phyloP scores from a whole-genome alignment of 179 eudicot genomes.

The Silene vulgaris region DNA sequence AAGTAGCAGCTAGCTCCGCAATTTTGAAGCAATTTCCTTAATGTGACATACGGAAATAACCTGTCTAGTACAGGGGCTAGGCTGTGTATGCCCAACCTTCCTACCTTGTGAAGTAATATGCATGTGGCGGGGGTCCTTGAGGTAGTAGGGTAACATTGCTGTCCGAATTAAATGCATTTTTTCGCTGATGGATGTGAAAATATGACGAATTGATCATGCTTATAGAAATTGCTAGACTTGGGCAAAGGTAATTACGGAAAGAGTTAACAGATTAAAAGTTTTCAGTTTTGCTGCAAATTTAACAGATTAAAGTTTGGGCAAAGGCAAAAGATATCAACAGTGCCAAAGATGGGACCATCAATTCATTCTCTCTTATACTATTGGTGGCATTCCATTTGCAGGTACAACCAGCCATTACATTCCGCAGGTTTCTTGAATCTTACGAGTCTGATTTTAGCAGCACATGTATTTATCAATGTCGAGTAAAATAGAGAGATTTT shows the following conservation, averaged over 20 bases:
- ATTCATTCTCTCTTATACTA: constrained; percentile 70
- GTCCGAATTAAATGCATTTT: background rate
- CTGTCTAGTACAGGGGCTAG: too few species aligned
- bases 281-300: constrained; percentile 12
- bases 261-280: constrained; percentile 4
- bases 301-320: constrained; percentile 93
- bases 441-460: background rate
- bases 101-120: too few species aligned
- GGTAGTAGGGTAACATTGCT: background rate
- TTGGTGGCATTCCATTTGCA: constrained; percentile 92
- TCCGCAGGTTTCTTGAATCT: background rate
- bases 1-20: too few species aligned
- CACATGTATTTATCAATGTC: background rate
- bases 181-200: too few species aligned
- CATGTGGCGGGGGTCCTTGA: background rate
- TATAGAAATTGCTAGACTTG: too few species aligned
- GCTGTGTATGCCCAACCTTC: too few species aligned
- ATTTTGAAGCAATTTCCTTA: too few species aligned
- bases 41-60: too few species aligned
- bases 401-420: constrained; percentile 34
- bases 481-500: background rate
- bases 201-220: too few species aligned
- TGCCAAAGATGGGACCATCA: constrained; percentile 73
- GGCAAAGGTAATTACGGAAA: too few species aligned
- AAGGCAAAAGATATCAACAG: constrained; percentile 76